These are phyloP conservation scores for Paramecium biaurelia DNA, from an alignment of 73 alveolate species.

Conservation along the genomic window DNA sequence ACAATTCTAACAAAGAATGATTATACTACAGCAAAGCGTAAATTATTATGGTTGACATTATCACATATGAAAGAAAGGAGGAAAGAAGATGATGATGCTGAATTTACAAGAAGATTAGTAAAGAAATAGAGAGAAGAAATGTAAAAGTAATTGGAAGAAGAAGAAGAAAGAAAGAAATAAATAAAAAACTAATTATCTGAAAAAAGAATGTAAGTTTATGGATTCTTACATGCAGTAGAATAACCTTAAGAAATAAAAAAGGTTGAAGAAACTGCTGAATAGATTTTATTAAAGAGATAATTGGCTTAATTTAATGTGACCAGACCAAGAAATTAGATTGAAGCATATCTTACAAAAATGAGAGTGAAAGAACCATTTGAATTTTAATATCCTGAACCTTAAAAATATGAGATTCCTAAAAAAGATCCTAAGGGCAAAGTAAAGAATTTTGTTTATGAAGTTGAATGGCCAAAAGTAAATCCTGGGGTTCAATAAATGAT, in stretches of 20 bases:
- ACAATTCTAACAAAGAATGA: background rate
- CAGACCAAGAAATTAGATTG: background rate
- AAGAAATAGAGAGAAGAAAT: background rate
- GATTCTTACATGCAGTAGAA: background rate
- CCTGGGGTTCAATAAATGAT: background rate
- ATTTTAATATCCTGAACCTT: background rate
- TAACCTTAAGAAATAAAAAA: background rate
- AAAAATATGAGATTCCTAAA: background rate
- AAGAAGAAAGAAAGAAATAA: background rate
- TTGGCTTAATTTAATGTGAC: background rate
- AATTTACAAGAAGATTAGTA: background rate
- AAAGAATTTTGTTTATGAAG: conserved; percentile 29
- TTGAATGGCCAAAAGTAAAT: background rate
- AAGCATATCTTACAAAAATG: background rate
- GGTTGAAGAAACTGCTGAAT: background rate
- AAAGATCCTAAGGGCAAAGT: background rate
- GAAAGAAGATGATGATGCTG: conserved; percentile 14
- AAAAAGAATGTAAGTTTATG: background rate
- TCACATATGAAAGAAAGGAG: background rate
- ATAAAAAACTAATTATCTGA: background rate
- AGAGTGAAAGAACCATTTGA: background rate
- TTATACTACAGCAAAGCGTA: background rate
- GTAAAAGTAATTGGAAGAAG: background rate
- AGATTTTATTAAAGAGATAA: background rate
- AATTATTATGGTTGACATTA: conserved; percentile 1